A percentile compares a stretch with the other conserved stretches of the same genome.
phyloP scores from a whole-genome alignment of 1,284 basidiomycete genomes.

The Sporisorium graminicola region DNA sequence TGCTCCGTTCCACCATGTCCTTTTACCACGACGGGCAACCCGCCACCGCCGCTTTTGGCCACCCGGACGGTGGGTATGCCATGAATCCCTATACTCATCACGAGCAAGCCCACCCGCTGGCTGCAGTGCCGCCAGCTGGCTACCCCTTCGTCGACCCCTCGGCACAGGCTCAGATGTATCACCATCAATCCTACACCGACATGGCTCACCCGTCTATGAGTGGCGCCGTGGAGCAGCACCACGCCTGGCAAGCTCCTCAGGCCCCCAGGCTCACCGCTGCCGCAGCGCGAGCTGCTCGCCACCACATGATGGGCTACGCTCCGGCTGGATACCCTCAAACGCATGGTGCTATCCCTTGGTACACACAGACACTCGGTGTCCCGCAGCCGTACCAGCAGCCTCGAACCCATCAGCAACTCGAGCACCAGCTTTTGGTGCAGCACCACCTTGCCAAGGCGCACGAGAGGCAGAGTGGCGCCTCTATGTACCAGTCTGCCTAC shows the following conservation, averaged over 20 bases:
- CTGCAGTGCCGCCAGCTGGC: conserved; percentile 9
- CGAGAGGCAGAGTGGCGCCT: conserved; percentile 21
- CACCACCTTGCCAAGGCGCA: conserved; percentile 56
- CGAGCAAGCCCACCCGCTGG: conserved; percentile 17
- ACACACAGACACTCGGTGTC: conserved; percentile 20
- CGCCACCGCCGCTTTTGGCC: conserved; percentile 15
- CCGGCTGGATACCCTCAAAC: conserved; percentile 21
- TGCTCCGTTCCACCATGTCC: conserved; percentile 14
- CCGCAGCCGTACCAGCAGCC: conserved; percentile 34
- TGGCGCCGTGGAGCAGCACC: conserved; percentile 16
- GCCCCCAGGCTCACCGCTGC: conserved; percentile 46
- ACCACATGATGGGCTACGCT: conserved; percentile 25
- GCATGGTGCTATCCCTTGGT: conserved; percentile 30
- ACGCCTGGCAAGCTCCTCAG: conserved; percentile 50
- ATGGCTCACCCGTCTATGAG: conserved; percentile 1
- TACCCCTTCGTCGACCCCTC: conserved; percentile 25
- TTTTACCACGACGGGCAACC: conserved; percentile 30
- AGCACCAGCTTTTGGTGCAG: conserved; percentile 55
- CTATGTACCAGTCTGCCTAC: conserved; percentile 16
- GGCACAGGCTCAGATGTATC: conserved; percentile 22
- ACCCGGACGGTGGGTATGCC: conserved; percentile 15
- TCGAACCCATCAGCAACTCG: conserved; percentile 53
- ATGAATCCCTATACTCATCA: conserved; percentile 25
- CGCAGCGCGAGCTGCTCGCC: conserved; percentile 40
- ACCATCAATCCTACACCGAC: conserved; percentile 25